phyloP scores from a whole-genome alignment of 139 green algal genomes.

The Haematococcus sp. region DNA sequence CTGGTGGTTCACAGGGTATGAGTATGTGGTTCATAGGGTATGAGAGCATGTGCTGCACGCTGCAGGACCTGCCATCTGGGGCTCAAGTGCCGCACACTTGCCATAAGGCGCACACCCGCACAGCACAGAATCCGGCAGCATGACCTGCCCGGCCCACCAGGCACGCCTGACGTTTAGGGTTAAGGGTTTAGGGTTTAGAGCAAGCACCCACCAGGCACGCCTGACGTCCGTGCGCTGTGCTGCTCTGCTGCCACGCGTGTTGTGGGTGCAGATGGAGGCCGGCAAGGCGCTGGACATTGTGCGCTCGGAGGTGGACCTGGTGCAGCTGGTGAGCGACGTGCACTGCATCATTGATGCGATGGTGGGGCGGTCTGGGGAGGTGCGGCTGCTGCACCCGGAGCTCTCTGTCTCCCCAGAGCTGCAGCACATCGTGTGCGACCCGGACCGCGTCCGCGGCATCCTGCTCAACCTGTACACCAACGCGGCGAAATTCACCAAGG shows the following conservation, averaged over 20 bases:
- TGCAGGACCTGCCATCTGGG: too few species aligned
- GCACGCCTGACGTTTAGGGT: too few species aligned
- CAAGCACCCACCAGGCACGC: too few species aligned
- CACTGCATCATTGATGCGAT: constrained; percentile 86
- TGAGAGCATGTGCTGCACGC: background rate
- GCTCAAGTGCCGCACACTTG: too few species aligned
- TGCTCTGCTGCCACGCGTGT: background rate
- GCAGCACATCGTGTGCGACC: constrained; percentile 43
- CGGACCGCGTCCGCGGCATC: constrained; percentile 71
- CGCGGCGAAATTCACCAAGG: constrained; percentile 80
- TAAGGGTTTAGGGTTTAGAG: too few species aligned
- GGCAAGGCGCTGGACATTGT: constrained; percentile 78
- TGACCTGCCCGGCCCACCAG: too few species aligned
- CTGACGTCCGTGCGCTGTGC: too few species aligned
- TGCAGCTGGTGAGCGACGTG: constrained; percentile 67
- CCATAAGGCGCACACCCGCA: too few species aligned
- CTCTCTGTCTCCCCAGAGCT: background rate
- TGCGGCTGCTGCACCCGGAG: constrained; percentile 19
- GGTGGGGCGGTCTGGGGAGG: constrained; percentile 41
- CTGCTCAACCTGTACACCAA: constrained; percentile 88
- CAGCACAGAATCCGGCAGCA: too few species aligned
- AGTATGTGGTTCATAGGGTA: background rate
- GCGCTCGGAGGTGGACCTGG: constrained; percentile 52
- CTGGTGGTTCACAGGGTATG: background rate
- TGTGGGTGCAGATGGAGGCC: constrained; percentile 16